These are phyloP conservation scores for Zelopaecilomyces penicillatus DNA, from an alignment of 2,329 filamentous ascomycete species.

Conservation along the genomic window DNA sequence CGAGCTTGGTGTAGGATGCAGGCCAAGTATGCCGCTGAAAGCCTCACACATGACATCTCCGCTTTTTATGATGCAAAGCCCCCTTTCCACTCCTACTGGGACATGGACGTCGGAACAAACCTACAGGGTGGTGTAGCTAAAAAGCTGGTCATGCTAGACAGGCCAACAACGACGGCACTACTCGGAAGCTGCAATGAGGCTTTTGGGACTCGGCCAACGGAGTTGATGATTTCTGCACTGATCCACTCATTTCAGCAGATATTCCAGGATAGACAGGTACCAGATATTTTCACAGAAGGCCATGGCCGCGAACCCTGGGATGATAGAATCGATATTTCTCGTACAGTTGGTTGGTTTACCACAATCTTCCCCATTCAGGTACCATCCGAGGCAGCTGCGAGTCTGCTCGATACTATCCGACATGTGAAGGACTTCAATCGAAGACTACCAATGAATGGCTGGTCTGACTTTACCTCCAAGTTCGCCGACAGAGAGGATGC, in stretches of 20 bases:
- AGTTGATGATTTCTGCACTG: constrained; percentile 14
- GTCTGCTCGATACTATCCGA: constrained; percentile 8
- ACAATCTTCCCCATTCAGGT: constrained; percentile 19
- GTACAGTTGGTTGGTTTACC: constrained; percentile 29
- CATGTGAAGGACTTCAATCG: constrained; percentile 14
- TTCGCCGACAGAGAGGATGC: constrained; percentile 13
- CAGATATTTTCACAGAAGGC: constrained; percentile 21
- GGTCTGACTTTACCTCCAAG: constrained; percentile 12
- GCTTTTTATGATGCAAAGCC: background rate
- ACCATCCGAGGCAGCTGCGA: background rate
- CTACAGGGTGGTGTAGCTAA: background rate
- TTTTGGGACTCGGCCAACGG: constrained; percentile 6
- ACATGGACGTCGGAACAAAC: background rate
- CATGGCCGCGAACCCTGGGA: constrained; percentile 27
- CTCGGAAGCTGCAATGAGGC: constrained; percentile 4
- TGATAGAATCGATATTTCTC: constrained; percentile 18
- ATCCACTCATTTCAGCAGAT: constrained; percentile 14
- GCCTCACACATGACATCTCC: background rate
- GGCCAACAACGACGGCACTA: background rate
- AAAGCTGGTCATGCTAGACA: constrained; percentile 3
- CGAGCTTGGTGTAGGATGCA: background rate
- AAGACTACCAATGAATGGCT: constrained; percentile 12
- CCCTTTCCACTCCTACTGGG: background rate
- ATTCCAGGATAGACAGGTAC: constrained; percentile 18
- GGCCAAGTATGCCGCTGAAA: constrained; percentile 2